A percentile compares a stretch with the other conserved stretches of the same genome.
phyloP scores from a whole-genome alignment of 2,329 filamentous ascomycete species.

The Fusarium floridanum region DNA sequence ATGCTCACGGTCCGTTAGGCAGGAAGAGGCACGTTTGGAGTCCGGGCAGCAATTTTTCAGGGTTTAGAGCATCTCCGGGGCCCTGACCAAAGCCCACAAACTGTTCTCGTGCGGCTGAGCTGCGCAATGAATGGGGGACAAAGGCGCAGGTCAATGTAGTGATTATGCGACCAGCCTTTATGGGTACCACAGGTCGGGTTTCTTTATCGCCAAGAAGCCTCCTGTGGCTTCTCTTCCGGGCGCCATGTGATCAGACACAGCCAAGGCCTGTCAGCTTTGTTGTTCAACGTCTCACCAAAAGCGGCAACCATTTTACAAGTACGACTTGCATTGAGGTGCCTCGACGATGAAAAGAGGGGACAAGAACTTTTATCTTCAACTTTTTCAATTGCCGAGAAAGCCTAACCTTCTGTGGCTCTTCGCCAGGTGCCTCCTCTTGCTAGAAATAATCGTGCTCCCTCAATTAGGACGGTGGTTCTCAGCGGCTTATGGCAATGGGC shows the following conservation, averaged over 20 bases:
- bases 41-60: not conserved
- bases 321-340: not conserved
- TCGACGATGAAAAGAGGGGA: not conserved
- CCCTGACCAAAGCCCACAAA: not conserved
- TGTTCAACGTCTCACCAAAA: not conserved
- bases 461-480: no score
- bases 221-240: not conserved
- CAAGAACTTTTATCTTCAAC: not conserved
- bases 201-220: not conserved
- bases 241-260: not conserved
- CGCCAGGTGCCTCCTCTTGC: not conserved
- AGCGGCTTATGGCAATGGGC: no score
- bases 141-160: not conserved
- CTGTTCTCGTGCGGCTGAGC: not conserved
- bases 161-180: not conserved
- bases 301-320: not conserved
- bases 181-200: not conserved
- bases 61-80: not conserved
- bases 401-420: not conserved
- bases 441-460: no score
- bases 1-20: not conserved
- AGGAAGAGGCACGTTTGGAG: not conserved
- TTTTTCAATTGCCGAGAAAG: not conserved
- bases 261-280: not conserved
- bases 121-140: not conserved